Percentiles rank a stretch among this genome's conserved stretches.
Conservation (phyloP, 208 protist species). For the Acanthamoeba royreba region DNA sequence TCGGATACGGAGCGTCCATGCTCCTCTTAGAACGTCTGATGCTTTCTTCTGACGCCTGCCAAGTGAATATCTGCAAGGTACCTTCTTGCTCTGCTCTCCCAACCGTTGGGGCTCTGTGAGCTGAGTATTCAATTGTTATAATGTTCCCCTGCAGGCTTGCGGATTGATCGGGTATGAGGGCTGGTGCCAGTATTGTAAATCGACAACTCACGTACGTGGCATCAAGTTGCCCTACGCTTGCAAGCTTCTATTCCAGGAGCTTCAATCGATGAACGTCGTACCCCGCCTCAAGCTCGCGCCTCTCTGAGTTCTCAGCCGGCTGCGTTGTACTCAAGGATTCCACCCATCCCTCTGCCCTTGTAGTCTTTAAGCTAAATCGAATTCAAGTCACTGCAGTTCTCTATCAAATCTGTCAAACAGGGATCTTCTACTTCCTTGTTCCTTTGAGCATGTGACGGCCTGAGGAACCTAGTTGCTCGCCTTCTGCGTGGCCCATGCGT, state of each 20-base stretch:
- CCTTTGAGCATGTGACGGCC: too few species aligned
- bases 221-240: slow-evolving; percentile 99
- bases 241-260: slow-evolving; percentile 99
- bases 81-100: background rate
- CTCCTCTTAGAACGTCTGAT: slow-evolving; percentile 98
- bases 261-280: slow-evolving; percentile 97
- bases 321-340: too few species aligned
- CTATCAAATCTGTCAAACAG: too few species aligned
- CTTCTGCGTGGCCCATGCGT: too few species aligned
- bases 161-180: slow-evolving; percentile 84
- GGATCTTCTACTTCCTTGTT: too few species aligned
- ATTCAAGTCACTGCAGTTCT: too few species aligned
- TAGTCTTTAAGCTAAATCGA: too few species aligned
- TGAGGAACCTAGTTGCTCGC: too few species aligned
- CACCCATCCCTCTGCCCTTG: too few species aligned
- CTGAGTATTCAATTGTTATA: background rate
- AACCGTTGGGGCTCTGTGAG: background rate
- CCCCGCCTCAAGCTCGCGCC: slow-evolving; percentile 76
- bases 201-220: slow-evolving; percentile 78
- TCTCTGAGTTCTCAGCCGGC: too few species aligned
- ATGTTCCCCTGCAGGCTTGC: slow-evolving; percentile 64
- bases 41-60: slow-evolving; percentile 95
- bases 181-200: slow-evolving; percentile 95
- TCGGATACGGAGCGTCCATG: slow-evolving; percentile 79
- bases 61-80: slow-evolving; percentile 93